These are phyloP conservation scores for Mycena leptocephala DNA, from an alignment of 768 basidiomycete species.

Conservation along the genomic window DNA sequence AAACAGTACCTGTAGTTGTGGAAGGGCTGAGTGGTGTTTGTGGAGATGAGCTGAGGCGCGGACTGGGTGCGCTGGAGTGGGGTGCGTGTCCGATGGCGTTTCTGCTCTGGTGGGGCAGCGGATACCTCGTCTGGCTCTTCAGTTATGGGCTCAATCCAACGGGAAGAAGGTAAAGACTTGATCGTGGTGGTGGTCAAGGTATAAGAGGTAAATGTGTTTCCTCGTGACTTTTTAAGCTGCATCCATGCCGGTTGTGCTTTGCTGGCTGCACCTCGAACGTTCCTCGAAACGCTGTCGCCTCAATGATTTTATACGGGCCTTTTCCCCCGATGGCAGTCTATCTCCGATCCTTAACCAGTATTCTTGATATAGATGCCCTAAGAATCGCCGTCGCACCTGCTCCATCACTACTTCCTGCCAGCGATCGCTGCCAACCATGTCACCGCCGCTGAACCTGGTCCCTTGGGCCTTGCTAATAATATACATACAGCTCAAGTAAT, in stretches of 20 bases:
- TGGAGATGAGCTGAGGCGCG: slow-evolving; percentile 75
- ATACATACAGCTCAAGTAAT: neutral
- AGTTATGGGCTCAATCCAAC: slow-evolving; percentile 36
- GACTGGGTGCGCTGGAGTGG: slow-evolving; percentile 60
- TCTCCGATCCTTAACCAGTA: slow-evolving; percentile 5
- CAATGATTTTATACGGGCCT: neutral
- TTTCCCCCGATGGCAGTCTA: neutral
- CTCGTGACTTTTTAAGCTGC: slow-evolving; percentile 1
- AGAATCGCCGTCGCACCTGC: neutral
- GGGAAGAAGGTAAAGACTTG: slow-evolving; percentile 10
- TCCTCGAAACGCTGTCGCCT: neutral
- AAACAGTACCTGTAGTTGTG: slow-evolving; percentile 61
- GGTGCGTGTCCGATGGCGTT: slow-evolving; percentile 29
- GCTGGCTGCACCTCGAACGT: slow-evolving; percentile 14
- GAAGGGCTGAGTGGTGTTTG: slow-evolving; percentile 74
- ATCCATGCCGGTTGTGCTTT: neutral
- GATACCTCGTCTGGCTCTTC: slow-evolving; percentile 37
- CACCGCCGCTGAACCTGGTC: neutral
- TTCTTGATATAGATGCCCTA: slow-evolving; percentile 13
- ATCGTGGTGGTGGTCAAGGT: slow-evolving; percentile 19
- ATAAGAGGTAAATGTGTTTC: neutral
- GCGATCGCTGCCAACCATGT: neutral
- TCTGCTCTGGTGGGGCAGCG: slow-evolving; percentile 19
- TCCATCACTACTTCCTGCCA: slow-evolving; percentile 15
- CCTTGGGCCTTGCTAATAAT: slow-evolving; percentile 15